Conservation (phyloP, 129 eudicot genomes). For the Lactuca saligna region DNA sequence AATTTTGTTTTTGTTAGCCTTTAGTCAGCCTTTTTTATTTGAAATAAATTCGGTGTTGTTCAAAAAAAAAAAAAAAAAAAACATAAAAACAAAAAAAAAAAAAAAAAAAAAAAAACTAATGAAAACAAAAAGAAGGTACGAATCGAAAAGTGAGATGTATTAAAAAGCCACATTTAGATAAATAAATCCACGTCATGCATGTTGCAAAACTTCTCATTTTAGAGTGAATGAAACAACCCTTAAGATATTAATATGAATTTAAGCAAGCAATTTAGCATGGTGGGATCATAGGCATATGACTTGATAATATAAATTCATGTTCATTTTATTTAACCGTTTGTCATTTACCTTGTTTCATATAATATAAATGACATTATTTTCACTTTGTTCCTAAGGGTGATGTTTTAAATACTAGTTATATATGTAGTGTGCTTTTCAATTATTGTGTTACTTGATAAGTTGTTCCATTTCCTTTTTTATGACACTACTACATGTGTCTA, state of each 20-base stretch:
- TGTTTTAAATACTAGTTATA: slow-evolving; percentile 19
- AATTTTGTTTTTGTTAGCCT: no score
- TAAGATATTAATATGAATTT: slow-evolving; percentile 20
- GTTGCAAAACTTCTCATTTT: slow-evolving; percentile 16
- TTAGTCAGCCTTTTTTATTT: no score
- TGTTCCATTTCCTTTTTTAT: slow-evolving; percentile 1
- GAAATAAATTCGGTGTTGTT: no score
- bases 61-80: background rate
- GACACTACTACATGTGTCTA: slow-evolving; percentile 5
- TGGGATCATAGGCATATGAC: slow-evolving; percentile 37
- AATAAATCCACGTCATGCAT: slow-evolving; percentile 19
- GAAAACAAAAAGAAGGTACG: background rate
- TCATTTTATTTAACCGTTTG: slow-evolving; percentile 1
- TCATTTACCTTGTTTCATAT: slow-evolving; percentile 24
- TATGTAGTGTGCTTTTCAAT: slow-evolving; percentile 4
- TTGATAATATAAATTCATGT: slow-evolving; percentile 4
- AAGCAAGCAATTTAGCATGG: slow-evolving; percentile 36
- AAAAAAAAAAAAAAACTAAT: no score
- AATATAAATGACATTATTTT: slow-evolving; percentile 6
- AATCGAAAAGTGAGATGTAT: background rate
- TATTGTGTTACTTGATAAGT: slow-evolving; percentile 5
- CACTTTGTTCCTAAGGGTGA: slow-evolving; percentile 22
- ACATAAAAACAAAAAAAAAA: no score
- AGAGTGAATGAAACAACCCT: slow-evolving; percentile 24
- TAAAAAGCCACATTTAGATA: background rate